Percentiles rank a stretch among this genome's conserved stretches.
These are phyloP conservation scores for Lablab purpureus DNA, from an alignment of 306 rosid genomes.

Conservation along the genomic window DNA sequence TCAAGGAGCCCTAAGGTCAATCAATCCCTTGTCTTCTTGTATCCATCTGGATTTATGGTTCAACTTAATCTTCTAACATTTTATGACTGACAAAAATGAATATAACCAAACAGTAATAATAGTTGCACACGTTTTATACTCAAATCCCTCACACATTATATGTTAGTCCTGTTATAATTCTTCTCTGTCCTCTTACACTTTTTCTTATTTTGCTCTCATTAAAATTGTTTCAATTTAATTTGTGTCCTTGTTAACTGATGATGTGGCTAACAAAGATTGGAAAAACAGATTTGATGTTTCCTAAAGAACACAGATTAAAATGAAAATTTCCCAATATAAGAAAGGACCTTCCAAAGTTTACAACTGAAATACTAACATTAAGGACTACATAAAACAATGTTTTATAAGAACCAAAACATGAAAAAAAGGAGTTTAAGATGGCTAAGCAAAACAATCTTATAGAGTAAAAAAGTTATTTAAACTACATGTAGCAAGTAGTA, in stretches of 20 bases:
- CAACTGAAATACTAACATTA: neutral
- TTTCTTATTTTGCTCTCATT: too few relatives aligned
- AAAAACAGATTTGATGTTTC: neutral
- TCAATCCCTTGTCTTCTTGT: neutral
- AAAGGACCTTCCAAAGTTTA: neutral
- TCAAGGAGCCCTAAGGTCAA: slow-evolving; percentile 68
- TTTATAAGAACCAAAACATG: neutral
- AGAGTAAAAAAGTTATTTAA: neutral
- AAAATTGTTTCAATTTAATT: too few relatives aligned
- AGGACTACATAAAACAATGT: neutral
- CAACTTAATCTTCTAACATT: neutral
- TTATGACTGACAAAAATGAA: neutral
- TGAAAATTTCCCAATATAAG: neutral
- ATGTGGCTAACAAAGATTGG: too few relatives aligned
- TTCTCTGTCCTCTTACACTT: neutral
- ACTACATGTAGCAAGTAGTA: neutral
- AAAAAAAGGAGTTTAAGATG: neutral
- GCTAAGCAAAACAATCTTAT: neutral
- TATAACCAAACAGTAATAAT: neutral
- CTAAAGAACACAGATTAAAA: too few relatives aligned
- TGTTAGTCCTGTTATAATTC: neutral
- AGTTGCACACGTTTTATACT: neutral
- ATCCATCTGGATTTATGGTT: slow-evolving; percentile 19
- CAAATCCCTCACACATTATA: neutral
- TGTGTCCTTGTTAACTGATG: too few relatives aligned